These are phyloP conservation scores for Colletotrichum simmondsii DNA, from an alignment of 2,329 filamentous ascomycete genomes.

Conservation along the genomic window DNA sequence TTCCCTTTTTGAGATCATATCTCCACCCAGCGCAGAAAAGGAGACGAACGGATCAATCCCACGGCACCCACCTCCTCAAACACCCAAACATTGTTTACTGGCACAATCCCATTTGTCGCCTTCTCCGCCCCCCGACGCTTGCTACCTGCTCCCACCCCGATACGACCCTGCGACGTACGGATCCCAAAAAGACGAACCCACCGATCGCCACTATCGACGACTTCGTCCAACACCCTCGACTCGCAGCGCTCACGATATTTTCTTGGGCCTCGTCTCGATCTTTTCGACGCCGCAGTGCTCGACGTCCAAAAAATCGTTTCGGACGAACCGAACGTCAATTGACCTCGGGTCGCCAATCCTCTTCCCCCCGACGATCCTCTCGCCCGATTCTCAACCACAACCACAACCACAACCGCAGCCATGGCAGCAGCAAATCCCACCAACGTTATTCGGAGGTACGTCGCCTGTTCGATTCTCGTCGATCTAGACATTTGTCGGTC, in stretches of 20 bases:
- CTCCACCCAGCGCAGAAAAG: constrained; percentile 10
- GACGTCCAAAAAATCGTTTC: background rate
- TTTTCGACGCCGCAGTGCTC: background rate
- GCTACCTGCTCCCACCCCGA: constrained; percentile 11
- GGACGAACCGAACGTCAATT: constrained; percentile 13
- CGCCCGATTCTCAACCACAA: background rate
- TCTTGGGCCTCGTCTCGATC: background rate
- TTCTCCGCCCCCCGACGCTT: constrained; percentile 3
- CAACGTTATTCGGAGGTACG: constrained; percentile 76
- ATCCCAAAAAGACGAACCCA: constrained; percentile 17
- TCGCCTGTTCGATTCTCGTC: constrained; percentile 29
- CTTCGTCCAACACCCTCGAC: background rate
- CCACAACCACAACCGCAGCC: constrained; percentile 16
- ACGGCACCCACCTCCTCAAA: constrained; percentile 8
- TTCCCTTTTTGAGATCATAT: background rate
- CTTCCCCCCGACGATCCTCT: background rate
- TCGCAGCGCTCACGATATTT: background rate
- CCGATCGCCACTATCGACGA: constrained; percentile 7
- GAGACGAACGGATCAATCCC: background rate
- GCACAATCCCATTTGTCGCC: background rate
- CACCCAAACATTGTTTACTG: background rate
- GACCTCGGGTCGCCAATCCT: constrained; percentile 8
- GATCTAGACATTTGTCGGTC: background rate
- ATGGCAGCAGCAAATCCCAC: constrained; percentile 59
- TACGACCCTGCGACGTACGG: constrained; percentile 19